Base-by-base conservation (phyloP, 768 basidiomycete species). In the Hygrophoropsis aurantiaca region DNA sequence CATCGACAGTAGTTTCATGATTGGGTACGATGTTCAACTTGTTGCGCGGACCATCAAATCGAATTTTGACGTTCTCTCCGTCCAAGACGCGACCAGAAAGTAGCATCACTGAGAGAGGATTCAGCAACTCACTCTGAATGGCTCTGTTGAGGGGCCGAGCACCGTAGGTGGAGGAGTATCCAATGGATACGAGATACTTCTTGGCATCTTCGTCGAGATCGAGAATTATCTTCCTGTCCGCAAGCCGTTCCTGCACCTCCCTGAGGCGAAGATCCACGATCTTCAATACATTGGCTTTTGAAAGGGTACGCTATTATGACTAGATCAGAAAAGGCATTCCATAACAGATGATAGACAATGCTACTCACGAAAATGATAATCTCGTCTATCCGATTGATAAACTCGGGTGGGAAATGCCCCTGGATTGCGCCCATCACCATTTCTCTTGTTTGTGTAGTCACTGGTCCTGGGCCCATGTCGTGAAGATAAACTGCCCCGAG, bases 61-160 rank as follows among this genome's bases (percentile, higher is more conserved):
- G 77, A 42, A 97, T 76, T 21, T 68, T 67, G 6, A 89, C 87
- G 0, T 64, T 78, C 67, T 98, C 95, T 11, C 84, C 85, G 44
- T 97, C 93, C 34, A 82, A 74, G 42, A 97, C 73, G 35, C 83
- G 79, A 55, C 88, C 89, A 33, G 90, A 85, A 40, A 98, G 81
- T 35, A 98, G 75, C 74, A 88, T 77, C 46, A 87, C 72, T 13
- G 91, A 90, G 30, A 98, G 71, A 11, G 94, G 95, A 63, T 97
- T 94, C 58, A 98, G 77, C 27, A 99, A 75, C 58, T 97, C 92
- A 57, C 79, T 85, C 68, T 97, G 94, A 55, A 99, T 94, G 4
- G 89, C 80, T 26, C 94, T 81, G 61, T 91, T 90, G 53, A 97
- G 78, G 1, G 95, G 97, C 34, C 95, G 83, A 46, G 94, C 95